Percentiles rank a stretch among this genome's conserved stretches.
phyloP scores from a whole-genome alignment of 140 eudicot species.

The Anethum foeniculum region DNA sequence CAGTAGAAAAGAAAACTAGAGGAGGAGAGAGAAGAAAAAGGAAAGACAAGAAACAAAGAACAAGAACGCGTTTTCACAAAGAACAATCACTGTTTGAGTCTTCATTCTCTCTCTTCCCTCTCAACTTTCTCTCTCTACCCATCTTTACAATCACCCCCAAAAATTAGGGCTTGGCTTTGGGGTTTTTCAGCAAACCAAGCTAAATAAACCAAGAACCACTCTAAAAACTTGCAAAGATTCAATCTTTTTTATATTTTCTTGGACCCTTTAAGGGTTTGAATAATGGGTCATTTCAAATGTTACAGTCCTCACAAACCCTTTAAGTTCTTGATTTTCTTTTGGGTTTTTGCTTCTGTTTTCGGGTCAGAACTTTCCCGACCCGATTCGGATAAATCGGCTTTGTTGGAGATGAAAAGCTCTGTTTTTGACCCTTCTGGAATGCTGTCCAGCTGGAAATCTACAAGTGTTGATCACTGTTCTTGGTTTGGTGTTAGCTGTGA shows the following conservation, averaged over 20 bases:
- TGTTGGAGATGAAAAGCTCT: constrained; percentile 59
- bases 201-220: not conserved
- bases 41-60: constrained; percentile 12
- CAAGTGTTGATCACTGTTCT: constrained; percentile 39
- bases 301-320: constrained; percentile 33
- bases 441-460: constrained; percentile 47
- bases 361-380: constrained; percentile 25
- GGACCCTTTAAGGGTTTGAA: constrained; percentile 38
- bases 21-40: constrained; percentile 1
- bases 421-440: constrained; percentile 56
- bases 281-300: constrained; percentile 50
- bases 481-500: constrained; percentile 76
- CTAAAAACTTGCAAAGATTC: constrained; percentile 2
- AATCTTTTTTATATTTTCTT: constrained; percentile 12
- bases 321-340: constrained; percentile 26
- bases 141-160: constrained; percentile 1
- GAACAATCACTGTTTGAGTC: constrained; percentile 22
- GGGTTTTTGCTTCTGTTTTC: constrained; percentile 20
- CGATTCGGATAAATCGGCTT: constrained; percentile 56
- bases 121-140: constrained; percentile 16
- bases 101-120: not conserved
- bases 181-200: constrained; percentile 18
- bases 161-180: constrained; percentile 22
- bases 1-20: not conserved
- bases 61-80: constrained; percentile 32